Base-by-base conservation (phyloP, 345 rosid genomes). In the Draba incana region DNA sequence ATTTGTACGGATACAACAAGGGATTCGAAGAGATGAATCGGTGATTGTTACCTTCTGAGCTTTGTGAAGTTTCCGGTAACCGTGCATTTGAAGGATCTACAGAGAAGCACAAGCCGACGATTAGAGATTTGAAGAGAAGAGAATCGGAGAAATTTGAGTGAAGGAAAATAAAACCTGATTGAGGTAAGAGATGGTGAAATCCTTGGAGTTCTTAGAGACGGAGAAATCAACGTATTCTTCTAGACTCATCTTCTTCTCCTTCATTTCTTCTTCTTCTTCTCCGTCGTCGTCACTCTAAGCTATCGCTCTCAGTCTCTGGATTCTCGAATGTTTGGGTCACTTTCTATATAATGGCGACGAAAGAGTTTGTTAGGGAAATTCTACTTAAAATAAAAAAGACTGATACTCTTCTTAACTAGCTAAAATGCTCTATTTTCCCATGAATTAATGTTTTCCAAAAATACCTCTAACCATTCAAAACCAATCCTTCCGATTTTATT, bases 141-240 rank as follows among this genome's bases (percentile, higher is more conserved):
- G 28, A 33, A 66, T 60, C 64, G 1, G 20, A 13, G 1, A 49
- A 5, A 5, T 31, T 31, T 0, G 25, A 14, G 13, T 5, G 1
- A 31, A 31, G 35, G 35, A 31, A 31, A 5, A 31, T 31, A 31
- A 31, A 3, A 68, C 72, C 72, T 57, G 72, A 68, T 68, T 68
- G 37, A 68, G 64, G 64, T 54, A 57, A 16, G 62, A 5, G 55
- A 68, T 55, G 38, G 71, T 68, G 38, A 55, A 56, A 24, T 33
- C 16, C 16, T 8, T 2, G 38, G 42, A 2, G 1, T 35, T 23
- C 5, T 2, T 4, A 45, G 38, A 35, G 12, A 24, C 9, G 62
- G 10, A 46, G 64, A 68, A 68, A 23, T 44, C 64, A 7, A 56
- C 55, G 63, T 68, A 68, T 43, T 68, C 55, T 56, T 68, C 72